Percentiles rank a stretch among this genome's conserved stretches.
phyloP scores from a whole-genome alignment of 768 basidiomycete genomes.

The Solioccasus polychromus region DNA sequence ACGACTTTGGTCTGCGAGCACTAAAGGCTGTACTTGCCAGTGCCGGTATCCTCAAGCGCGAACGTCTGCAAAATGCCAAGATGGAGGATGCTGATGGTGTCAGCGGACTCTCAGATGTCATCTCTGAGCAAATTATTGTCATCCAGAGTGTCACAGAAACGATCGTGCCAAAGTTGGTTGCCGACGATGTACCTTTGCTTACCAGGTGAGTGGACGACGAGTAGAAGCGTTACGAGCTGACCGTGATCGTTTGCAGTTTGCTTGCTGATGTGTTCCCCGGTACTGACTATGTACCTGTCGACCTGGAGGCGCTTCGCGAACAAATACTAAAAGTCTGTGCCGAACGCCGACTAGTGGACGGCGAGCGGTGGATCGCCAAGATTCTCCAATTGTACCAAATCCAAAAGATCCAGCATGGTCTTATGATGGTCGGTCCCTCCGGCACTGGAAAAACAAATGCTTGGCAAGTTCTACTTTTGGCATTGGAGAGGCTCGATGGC shows the following conservation, averaged over 20 bases:
- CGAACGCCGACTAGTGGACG: slow-evolving; percentile 80
- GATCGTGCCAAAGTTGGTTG: slow-evolving; percentile 96
- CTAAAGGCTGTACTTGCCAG: slow-evolving; percentile 95
- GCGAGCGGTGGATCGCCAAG: slow-evolving; percentile 91
- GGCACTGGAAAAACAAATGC: slow-evolving; percentile 97
- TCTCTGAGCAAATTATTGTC: slow-evolving; percentile 92
- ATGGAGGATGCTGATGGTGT: slow-evolving; percentile 43
- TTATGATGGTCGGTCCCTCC: slow-evolving; percentile 99
- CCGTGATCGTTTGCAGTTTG: slow-evolving; percentile 47
- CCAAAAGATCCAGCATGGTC: slow-evolving; percentile 98
- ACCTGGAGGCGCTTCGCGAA: slow-evolving; percentile 80
- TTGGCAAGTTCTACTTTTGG: slow-evolving; percentile 90
- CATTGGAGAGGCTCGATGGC: slow-evolving; percentile 88
- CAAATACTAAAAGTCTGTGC: slow-evolving; percentile 85
- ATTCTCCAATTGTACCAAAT: slow-evolving; percentile 98
- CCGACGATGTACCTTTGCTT: slow-evolving; percentile 92
- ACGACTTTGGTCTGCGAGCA: slow-evolving; percentile 97
- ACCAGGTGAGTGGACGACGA: slow-evolving; percentile 62
- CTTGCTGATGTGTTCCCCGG: slow-evolving; percentile 98
- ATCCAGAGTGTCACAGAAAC: slow-evolving; percentile 99
- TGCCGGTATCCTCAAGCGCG: slow-evolving; percentile 96
- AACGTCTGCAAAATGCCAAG: slow-evolving; percentile 58
- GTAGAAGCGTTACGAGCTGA: neutral
- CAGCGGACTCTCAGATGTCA: slow-evolving; percentile 60
- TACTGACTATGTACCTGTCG: slow-evolving; percentile 85